Percentiles rank a stretch among this genome's conserved stretches.
These are phyloP conservation scores for Collybia nuda DNA, from an alignment of 768 basidiomycete genomes.

Conservation along the genomic window DNA sequence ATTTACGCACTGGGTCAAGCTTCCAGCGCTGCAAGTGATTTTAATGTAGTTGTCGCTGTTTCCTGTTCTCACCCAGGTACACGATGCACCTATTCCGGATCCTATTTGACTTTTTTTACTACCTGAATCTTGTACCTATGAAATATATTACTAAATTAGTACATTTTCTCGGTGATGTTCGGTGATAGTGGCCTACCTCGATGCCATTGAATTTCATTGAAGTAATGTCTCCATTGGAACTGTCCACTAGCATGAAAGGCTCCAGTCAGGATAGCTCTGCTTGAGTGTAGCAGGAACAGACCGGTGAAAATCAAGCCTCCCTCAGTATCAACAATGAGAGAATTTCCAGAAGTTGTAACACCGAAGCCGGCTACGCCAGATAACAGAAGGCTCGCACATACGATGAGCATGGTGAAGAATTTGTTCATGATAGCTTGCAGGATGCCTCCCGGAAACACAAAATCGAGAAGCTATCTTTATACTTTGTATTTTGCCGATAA, in stretches of 20 bases:
- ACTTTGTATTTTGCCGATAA: too few relatives aligned
- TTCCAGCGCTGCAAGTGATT: conserved; percentile 32
- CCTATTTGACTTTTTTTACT: too few relatives aligned
- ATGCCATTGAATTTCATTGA: conserved; percentile 25
- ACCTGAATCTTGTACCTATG: too few relatives aligned
- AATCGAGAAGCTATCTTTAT: too few relatives aligned
- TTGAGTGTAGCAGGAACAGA: conserved; percentile 4
- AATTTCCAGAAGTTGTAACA: conserved; percentile 28
- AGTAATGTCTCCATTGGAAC: conserved; percentile 31
- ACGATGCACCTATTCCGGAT: too few relatives aligned
- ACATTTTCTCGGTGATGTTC: too few relatives aligned
- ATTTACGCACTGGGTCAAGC: conserved; percentile 26
- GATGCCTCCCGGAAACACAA: too few relatives aligned
- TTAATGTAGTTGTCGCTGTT: conserved; percentile 31
- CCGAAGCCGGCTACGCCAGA: conserved; percentile 21
- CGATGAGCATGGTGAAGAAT: too few relatives aligned
- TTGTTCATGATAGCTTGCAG: too few relatives aligned
- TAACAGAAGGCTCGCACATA: not conserved
- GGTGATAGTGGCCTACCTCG: too few relatives aligned
- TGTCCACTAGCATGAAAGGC: conserved; percentile 18
- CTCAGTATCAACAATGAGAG: conserved; percentile 27
- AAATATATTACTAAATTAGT: too few relatives aligned
- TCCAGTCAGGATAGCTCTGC: not conserved
- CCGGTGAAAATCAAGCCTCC: conserved; percentile 34
- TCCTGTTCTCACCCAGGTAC: too few relatives aligned